Base-by-base conservation (phyloP, 345 rosid species). In the Cardamine occulta region DNA sequence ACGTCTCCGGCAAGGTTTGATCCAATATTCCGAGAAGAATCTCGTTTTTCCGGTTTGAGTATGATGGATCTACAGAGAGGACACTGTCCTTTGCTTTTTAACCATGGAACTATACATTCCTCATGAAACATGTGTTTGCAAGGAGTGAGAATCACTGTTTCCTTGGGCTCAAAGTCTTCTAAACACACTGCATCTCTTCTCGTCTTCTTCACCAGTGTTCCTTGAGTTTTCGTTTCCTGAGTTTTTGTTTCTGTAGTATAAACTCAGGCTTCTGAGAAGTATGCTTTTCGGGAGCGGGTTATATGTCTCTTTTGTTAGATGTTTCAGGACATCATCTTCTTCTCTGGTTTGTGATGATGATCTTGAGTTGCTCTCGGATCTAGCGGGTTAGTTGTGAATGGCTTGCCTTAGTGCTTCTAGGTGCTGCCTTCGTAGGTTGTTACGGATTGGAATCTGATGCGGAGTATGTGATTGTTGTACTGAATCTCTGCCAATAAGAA, bases 71-170 rank as follows among this genome's bases (percentile, higher is more conserved):
- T 81, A 32, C 98, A 91, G 2, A 93, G 85, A 0, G 97, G 98
- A 74, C 96, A 93, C 42, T 84, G 88, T 24, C 88, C 85, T 7
- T 84, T 78, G 68, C 80, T 84, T 65, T 77, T 89, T 35, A 84
- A 74, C 98, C 97, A 93, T 4, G 91, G 90, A 59, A 88, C 84
- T 24, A 93, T 89, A 60, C 97, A 91, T 2, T 85, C 90, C 58
- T 89, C 91, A 8, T 93, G 98, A 72, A 89, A 93, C 96, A 91
- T 89, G 14, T 93, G 98, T 48, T 85, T 77, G 63, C 98, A 91
- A 4, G 94, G 96, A 37, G 97, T 91, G 8, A 87, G 17, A 89
- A 80, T 85, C 54, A 91, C 96, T 57, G 61, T 70, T 76, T 91
- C 89, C 63, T 69, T 77, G 0, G 89, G 80, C 79, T 85, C 89